Base-by-base conservation (phyloP, 2,329 filamentous ascomycete species). In the Eurotiales sp. region DNA sequence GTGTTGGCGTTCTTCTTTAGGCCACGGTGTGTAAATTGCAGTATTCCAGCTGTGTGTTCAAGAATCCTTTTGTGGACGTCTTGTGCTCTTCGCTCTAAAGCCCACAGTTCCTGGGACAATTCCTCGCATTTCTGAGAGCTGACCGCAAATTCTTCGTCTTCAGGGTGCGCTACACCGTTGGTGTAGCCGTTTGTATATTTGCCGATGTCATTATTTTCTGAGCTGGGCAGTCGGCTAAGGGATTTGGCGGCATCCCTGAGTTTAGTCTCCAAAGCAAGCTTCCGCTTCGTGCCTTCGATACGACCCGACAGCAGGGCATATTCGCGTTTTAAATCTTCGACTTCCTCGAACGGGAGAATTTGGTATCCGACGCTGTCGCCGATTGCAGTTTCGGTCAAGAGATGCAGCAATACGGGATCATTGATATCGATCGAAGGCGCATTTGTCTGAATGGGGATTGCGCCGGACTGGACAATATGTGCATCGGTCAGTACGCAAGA, bases 371-470 rank as follows among this genome's bases (percentile, higher is more conserved):
- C 86, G 73, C 90, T 95, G 71, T 99, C 93, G 54, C 85, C 82
- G 54, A 99, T 82, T 17, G 93, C 93, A 17, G 90, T 97, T 74
- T 97, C 92, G 55, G 93, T 91, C 53, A 99, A 80, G 42, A 99
- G 76, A 68, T 97, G 95, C 67, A 96, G 85, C 61, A 90, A 87
- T 40, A 99, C 78, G 0, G 79, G 78, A 61, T 85, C 82, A 57
- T 72, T 76, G 51, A 69, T 61, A 49, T 75, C 72, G 22, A 72
- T 60, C 21, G 71, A 60, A 27, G 65, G 63, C 5, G 71, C 70
- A 56, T 64, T 70, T 44, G 60, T 65, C 12, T 63, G 64, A n/a
- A n/a, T n/a, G 29, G 68, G 64, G 11, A 58, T 52, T 12, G 64
- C 53, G 50, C 87, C 54, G 78, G 81, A 67, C 88, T 87, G 53